Conservation (phyloP, 352 stramenopile species). For the Globisporangium radiosum region DNA sequence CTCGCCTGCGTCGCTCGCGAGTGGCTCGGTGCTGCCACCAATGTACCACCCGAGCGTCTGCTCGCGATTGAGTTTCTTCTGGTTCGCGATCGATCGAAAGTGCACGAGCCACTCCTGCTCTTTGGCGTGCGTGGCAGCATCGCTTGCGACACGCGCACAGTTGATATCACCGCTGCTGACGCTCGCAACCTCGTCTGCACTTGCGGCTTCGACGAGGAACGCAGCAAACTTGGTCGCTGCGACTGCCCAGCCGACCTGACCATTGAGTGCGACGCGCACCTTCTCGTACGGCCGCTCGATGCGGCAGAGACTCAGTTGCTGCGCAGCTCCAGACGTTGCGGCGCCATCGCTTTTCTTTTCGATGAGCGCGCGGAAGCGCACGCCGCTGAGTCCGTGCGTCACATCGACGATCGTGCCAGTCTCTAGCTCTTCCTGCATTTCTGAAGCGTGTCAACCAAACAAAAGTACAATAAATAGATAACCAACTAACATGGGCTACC, state of each 20-base stretch:
- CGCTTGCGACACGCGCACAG: too few relatives aligned
- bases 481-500: too few relatives aligned
- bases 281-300: slow-evolving; percentile 71
- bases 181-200: not conserved
- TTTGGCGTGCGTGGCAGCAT: not conserved
- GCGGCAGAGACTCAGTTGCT: slow-evolving; percentile 48
- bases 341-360: slow-evolving; percentile 29
- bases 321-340: not conserved
- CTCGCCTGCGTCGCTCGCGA: slow-evolving; percentile 4
- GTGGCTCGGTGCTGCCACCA: slow-evolving; percentile 10
- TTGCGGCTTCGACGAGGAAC: slow-evolving; percentile 45
- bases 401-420: slow-evolving; percentile 57
- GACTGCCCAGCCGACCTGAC: slow-evolving; percentile 50
- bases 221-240: slow-evolving; percentile 58
- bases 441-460: too few relatives aligned
- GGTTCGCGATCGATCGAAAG: slow-evolving; percentile 54
- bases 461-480: too few relatives aligned
- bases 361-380: slow-evolving; percentile 43
- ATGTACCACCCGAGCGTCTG: slow-evolving; percentile 53
- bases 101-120: slow-evolving; percentile 11
- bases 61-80: slow-evolving; percentile 58
- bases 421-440: slow-evolving; percentile 16
- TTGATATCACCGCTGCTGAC: not conserved
- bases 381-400: slow-evolving; percentile 29
- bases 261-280: slow-evolving; percentile 68